Base-by-base conservation (phyloP, 108 stramenopile genomes). In the Stephanodiscus minutulus region DNA sequence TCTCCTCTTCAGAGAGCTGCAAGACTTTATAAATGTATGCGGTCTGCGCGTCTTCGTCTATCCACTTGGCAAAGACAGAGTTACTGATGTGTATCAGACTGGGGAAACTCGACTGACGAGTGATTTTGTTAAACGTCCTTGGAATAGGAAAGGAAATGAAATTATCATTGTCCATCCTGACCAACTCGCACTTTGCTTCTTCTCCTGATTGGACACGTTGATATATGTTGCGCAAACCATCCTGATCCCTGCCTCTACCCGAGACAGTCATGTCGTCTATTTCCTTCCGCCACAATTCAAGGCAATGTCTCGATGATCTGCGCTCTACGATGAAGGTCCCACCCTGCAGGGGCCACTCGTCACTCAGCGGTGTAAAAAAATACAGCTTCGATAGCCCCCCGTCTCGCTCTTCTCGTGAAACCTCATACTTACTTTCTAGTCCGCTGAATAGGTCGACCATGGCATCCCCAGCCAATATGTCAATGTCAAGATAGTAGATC, bases 401-500 rank as follows among this genome's bases (percentile, higher is more conserved):
- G 2, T 43, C 60, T 41, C 63, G 3, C 44, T 31, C 46, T 22
- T 70, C 59, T 47, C 37, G 58, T 28, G 24, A 18, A 0, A 72
- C 50, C 11, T 61, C 39, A 17, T 79, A 67, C 44, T 62, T 66
- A 20, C 33, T 20, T 41, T 70, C 69, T 7, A 78, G 5, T 18
- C 65, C 65, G 10, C 43, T 64, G 48, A 79, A 79, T 4, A 79
- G 59, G 29, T 46, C 37, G 24, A 43, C 36, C 47, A 84, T 21
- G 1, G 62, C 44, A 56, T 61, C 50, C n/a, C 80, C 83, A 1
- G 81, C 83, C 60, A 84, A 50, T 20, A 84, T 78, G 55, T 84
- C 83, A 61, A 84, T 82, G 61, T 84, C 83, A 29, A 84, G 68
- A 54, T 84, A 84, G 41, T 84, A 84, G 0, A 84, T 49, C 22